Evolutionary conservation across 106 monocot genomes (phyloP), one percentile per base, ranked within the genome.

Genomic region (Dendrobium chrysotoxum): DNA sequence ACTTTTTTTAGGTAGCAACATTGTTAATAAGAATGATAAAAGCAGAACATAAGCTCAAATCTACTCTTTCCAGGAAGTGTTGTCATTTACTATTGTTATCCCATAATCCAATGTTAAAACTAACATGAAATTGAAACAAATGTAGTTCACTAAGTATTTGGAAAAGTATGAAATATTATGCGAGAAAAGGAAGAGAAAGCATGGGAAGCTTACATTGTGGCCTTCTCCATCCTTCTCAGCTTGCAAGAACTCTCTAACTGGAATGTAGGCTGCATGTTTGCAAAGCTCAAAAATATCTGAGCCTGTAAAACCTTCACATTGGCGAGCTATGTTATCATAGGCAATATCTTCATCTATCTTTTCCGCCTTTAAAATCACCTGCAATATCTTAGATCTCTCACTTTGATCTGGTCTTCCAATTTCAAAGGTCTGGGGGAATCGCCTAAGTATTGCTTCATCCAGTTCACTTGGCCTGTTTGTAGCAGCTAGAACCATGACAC

Each of bases 401-500:
- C 82, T 89, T n/a, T 44, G 80, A 79, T 89, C 91, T 75, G 98
- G 98, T 12, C 91, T 78, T 5, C 98, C 92, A 80, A 98, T 95
- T 81, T 95, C 98, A 88, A 98, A 98, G 39, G 87, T 87, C 76
- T 95, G 94, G 5, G 98, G 90, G 73, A 98, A 91, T 23, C 98
- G 88, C 79, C 98, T 87, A 10, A 98, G 86, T 83, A 98, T 98
- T 54, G 98, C 98, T 70, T 98, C 98, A 75, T 98, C 98, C 15
- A 98, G 86, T 40, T 98, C 98, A 30, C 84, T 80, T 64, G 98
- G 98, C 18, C 98, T 89, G 75, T 98, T 98, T 80, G 98, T 98
- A 39, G 98, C 97, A 77, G 98, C 98, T 75, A 98, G 83, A 79
- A 98, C 98, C 94, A 95, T 92, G 20, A 98, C 98, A 45, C 91